Base-by-base conservation (phyloP, 805 yeast species). In the Zygosaccharomyces rouxii region DNA sequence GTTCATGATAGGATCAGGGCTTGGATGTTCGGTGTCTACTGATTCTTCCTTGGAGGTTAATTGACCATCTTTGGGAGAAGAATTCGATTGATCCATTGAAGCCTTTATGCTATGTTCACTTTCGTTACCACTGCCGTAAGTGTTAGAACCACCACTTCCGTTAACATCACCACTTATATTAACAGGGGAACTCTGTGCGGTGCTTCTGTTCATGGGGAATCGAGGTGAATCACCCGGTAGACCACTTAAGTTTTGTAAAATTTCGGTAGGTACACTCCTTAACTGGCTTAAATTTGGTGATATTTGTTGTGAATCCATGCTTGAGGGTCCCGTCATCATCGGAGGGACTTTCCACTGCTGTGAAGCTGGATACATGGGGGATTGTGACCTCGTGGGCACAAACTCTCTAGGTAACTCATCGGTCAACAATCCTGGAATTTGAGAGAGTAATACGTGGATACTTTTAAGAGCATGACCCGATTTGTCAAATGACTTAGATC, bases 401-500 rank as follows among this genome's bases (percentile, higher is more conserved):
- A 50, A 51, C 16, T 48, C 53, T 23, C 47, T 42, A 5, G 54
- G 53, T 14, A 57, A 51, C 6, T 62, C 63, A 38, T 65, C 71
- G 1, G 65, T 64, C 18, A 62, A 42, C 21, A 84, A 64, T 0
- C 89, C 90, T 0, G 96, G 96, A 16, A 90, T 81, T 49, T 87
- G 87, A 21, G 76, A 74, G 45, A 88, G 69, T 2, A 90, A 77
- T 54, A 84, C 74, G 57, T 89, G 92, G 48, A 90, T 77, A 58
- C 82, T 78, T 44, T 74, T 72, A 38, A 89, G 68, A 0, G 97
- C 95, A 46, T 77, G 78, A n/a, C 80, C 78, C 29, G 88, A 88
- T 52, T 86, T 90, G 26, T 79, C 85, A 60, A 87, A 89, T 26
- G 87, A 84, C 54, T 83, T 82, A 3, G 94, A 78, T 38, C 87